Conservation (phyloP, 2,329 filamentous ascomycete species). For the Zelopaecilomyces penicillatus region DNA sequence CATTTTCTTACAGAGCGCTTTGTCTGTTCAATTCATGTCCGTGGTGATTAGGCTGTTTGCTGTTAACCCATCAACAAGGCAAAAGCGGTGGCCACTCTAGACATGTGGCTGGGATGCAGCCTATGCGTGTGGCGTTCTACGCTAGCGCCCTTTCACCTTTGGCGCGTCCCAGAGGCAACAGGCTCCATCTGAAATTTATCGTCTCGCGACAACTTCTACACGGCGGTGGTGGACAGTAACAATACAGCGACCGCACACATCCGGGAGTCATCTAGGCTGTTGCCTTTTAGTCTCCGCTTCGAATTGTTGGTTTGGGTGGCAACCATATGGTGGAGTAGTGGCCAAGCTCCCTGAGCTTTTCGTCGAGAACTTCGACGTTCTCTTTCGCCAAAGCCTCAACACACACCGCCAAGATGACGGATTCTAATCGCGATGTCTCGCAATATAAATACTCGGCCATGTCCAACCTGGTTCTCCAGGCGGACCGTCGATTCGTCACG, state of each 20-base stretch:
- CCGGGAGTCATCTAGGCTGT: conserved; percentile 12
- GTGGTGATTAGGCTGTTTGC: no score
- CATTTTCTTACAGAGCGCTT: conserved; percentile 3
- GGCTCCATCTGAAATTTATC: conserved; percentile 29
- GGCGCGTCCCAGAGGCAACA: conserved; percentile 9
- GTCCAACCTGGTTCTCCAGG: conserved; percentile 99
- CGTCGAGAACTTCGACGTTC: conserved; percentile 29
- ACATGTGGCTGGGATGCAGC: conserved; percentile 7
- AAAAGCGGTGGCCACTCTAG: no score
- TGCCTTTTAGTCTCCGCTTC: conserved; percentile 8
- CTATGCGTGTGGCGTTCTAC: conserved; percentile 5
- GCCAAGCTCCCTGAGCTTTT: conserved; percentile 24
- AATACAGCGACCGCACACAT: conserved; percentile 17
- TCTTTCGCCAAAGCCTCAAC: conserved; percentile 18
- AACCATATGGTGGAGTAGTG: conserved; percentile 27
- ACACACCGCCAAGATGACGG: conserved; percentile 54
- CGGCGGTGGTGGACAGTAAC: neutral
- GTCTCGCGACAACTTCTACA: conserved; percentile 15
- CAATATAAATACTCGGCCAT: conserved; percentile 99
- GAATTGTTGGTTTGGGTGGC: conserved; percentile 12
- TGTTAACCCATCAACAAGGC: no score
- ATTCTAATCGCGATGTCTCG: conserved; percentile 72
- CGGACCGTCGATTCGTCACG: conserved; percentile 90
- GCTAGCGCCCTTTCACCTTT: conserved; percentile 6
- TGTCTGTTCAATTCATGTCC: no score